Base-by-base conservation (phyloP, 352 stramenopile species). In the Phytophthora constricta region DNA sequence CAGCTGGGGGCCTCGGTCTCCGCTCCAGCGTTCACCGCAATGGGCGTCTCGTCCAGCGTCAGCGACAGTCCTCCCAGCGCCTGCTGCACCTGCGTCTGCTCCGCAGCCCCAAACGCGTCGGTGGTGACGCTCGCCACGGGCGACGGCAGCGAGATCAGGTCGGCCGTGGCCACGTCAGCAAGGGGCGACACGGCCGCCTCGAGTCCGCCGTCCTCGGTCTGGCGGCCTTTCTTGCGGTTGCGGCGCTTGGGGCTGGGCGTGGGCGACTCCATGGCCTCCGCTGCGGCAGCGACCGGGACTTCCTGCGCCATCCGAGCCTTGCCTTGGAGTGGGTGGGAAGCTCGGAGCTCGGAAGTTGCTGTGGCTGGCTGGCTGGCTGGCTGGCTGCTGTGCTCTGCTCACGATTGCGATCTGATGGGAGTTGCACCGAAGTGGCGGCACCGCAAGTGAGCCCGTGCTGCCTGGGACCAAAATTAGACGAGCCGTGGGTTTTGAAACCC, bases 121-220 rank as follows among this genome's bases (percentile, higher is more conserved):
- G 67, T 69, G 7, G 45, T 28, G 11, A 52, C 49, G 52, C 50
- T 53, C 0, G 68, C 67, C 41, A 82, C 66, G 5, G 82, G 75
- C 22, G 76, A 87, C 27, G 82, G 73, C 42, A 86, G 55, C 37
- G 77, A 79, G 5, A 87, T 61, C 46, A 86, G 62, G 23, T 76
- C 65, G 5, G 65, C 58, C 0, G 58, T 56, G n/a, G 62, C 52
- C 3, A 55, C 55, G 17, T 74, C 53, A 34, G 61, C 27, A n/a
- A 23, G 45, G 14, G 46, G 48, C 34, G 45, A 64, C 27, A 45
- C 45, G 22, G 20, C 37, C 22, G 31, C 58, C 25, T 34, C 20
- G 31, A 37, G 41, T 48, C 46, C 33, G 47, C n/a, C 52, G 10
- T 62, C 33, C 22, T 42, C 63, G 5, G 62, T 47, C 2, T 57